Evolutionary conservation across 139 green algal genomes (phyloP).

Genomic region (Coccomyxa sp.): DNA sequence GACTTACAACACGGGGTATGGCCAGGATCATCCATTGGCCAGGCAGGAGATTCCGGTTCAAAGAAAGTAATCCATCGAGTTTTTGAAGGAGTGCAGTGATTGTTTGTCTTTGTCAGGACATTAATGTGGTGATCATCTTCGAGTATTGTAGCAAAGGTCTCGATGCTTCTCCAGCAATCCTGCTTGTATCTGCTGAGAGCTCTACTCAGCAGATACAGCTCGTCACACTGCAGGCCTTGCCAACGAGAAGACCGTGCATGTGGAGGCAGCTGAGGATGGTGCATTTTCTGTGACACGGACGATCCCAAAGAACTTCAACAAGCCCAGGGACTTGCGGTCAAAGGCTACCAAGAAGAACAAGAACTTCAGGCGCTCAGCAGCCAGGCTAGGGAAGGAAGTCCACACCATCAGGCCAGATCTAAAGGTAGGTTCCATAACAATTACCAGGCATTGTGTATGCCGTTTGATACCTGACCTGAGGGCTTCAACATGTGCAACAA

Average conservation of each 20-base stretch:
- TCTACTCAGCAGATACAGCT: no score
- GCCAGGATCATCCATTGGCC: conserved; percentile 22
- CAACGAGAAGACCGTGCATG: conserved; percentile 47
- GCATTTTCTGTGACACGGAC: conserved; percentile 15
- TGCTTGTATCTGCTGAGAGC: neutral
- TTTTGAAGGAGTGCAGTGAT: neutral
- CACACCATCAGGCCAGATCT: conserved; percentile 35
- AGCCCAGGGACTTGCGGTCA: conserved; percentile 16
- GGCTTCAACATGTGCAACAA: no score
- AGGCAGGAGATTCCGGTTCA: neutral
- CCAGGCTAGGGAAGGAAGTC: conserved; percentile 13
- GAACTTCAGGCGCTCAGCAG: conserved; percentile 31
- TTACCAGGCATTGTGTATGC: no score
- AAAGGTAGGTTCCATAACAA: conserved; percentile 15
- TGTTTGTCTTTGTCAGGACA: neutral
- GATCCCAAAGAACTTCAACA: conserved; percentile 42
- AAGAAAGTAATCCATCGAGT: no score
- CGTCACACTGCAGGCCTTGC: conserved; percentile 37
- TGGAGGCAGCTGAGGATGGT: conserved; percentile 33
- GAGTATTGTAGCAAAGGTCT: neutral
- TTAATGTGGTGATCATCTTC: neutral
- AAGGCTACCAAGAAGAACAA: conserved; percentile 31
- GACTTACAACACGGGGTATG: neutral
- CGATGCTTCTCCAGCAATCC: neutral
- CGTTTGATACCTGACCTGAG: no score